Evolutionary conservation across 2,329 filamentous ascomycete genomes (phyloP), one percentile per base, ranked within the genome.

Genomic region (Rhynchosporium graminicola): DNA sequence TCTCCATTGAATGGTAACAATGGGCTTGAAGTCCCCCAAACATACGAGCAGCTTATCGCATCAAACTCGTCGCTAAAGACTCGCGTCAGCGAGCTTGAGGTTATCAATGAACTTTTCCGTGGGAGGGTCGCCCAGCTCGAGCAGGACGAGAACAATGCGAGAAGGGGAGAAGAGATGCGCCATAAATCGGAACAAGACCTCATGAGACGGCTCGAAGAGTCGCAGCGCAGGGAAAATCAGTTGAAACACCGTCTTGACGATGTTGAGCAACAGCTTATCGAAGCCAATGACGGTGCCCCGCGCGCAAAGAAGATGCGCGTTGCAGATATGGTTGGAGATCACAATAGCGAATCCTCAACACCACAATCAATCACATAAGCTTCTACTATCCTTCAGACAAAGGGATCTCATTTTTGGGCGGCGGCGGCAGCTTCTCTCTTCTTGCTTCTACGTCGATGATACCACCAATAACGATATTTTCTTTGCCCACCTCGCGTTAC

Each of bases 61-160:
- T 85, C 88, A 65, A 97, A 96, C 75, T 90, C 90, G 4, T 89
- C 87, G 57, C 82, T 98, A n/a, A 96, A 96, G 78, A 99, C 95
- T 0, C 88, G 95, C 47, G 94, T 99, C 40, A 95, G 89, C 70
- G 95, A 99, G 76, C 83, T 99, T 29, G 95, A 99, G 74, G 85
- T 99, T 58, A 97, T 99, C 80, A 97, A 93, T 71, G 89, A 90
- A 73, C 80, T 93, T 50, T 92, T 92, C 75, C 83, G 88, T 57
- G 88, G 88, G 43, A 85, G 89, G 10, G 86, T 97, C 46, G 76
- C 87, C 74, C 82, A 95, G 73, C 81, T 95, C 12, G 91, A 96
- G 74, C 85, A 87, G 68, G 89, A 89, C 72, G 90, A 94, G 73
- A 84, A 84, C 54, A 86, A 83, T 54, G 85, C 89, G 58, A 78